Evolutionary conservation across 495 filamentous ascomycete genomes (phyloP).

Genomic region (Penicillium cinerascens): DNA sequence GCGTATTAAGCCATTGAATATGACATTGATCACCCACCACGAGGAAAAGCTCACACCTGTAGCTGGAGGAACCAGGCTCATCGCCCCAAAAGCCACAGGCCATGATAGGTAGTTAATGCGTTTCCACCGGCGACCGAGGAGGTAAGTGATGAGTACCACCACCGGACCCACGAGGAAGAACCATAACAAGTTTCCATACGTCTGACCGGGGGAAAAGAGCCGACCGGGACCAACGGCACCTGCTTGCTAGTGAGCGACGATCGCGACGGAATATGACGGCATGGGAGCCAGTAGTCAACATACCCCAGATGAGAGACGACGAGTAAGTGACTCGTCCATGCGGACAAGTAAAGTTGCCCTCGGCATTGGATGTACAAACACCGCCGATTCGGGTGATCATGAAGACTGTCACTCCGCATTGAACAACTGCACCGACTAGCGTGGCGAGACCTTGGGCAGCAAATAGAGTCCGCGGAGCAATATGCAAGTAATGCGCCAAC

Average conservation of each 20-base stretch:
- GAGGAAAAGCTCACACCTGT: slow-evolving; percentile 66
- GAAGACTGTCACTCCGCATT: slow-evolving; percentile 62
- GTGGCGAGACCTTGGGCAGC: slow-evolving; percentile 64
- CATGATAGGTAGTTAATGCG: slow-evolving; percentile 55
- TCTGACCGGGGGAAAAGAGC: slow-evolving; percentile 65
- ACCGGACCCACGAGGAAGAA: slow-evolving; percentile 62
- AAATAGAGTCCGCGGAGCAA: slow-evolving; percentile 68
- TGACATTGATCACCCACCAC: slow-evolving; percentile 63
- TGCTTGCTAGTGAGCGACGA: slow-evolving; percentile 8
- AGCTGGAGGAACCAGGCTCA: slow-evolving; percentile 61
- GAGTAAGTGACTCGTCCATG: slow-evolving; percentile 66
- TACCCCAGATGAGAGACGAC: slow-evolving; percentile 68
- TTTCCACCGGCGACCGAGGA: slow-evolving; percentile 51
- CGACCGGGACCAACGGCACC: slow-evolving; percentile 60
- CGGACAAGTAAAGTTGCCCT: slow-evolving; percentile 65
- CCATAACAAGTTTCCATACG: slow-evolving; percentile 61
- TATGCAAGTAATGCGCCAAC: slow-evolving; percentile 75
- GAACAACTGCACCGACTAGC: slow-evolving; percentile 62
- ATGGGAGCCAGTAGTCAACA: neutral
- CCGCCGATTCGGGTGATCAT: slow-evolving; percentile 58
- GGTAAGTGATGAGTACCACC: slow-evolving; percentile 54
- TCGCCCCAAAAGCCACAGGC: slow-evolving; percentile 66
- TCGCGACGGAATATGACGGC: neutral
- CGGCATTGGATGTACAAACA: slow-evolving; percentile 58
- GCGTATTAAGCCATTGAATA: slow-evolving; percentile 61